phyloP scores from a whole-genome alignment of 495 filamentous ascomycete genomes.

The Daldinia childiae region DNA sequence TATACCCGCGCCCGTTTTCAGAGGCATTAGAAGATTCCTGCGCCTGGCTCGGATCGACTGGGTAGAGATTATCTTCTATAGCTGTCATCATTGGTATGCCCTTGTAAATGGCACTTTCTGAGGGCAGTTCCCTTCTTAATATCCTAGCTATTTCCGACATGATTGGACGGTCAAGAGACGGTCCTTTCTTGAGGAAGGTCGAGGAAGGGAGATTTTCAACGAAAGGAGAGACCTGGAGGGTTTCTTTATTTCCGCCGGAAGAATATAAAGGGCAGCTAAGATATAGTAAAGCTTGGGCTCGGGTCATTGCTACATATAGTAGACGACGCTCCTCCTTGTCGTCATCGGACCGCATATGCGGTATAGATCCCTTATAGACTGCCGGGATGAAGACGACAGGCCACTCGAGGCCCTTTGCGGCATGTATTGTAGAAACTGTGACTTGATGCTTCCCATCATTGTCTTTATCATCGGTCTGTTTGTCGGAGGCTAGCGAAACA shows the following conservation, averaged over 20 bases:
- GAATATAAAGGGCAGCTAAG: constrained; percentile 75
- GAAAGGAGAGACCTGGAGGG: constrained; percentile 54
- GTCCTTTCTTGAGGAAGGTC: constrained; percentile 54
- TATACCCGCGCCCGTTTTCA: constrained; percentile 3
- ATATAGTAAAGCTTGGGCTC: constrained; percentile 91
- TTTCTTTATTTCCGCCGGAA: constrained; percentile 46
- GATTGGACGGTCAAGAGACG: constrained; percentile 55
- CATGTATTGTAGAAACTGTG: constrained; percentile 96
- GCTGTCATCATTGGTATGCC: constrained; percentile 52
- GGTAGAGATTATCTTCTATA: constrained; percentile 53
- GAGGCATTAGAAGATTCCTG: constrained; percentile 17
- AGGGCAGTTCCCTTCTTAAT: constrained; percentile 51
- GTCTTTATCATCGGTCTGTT: constrained; percentile 67
- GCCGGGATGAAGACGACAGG: constrained; percentile 95
- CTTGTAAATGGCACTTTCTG: constrained; percentile 52
- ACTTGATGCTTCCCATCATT: constrained; percentile 71
- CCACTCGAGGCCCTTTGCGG: constrained; percentile 97
- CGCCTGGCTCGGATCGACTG: constrained; percentile 49
- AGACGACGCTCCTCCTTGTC: constrained; percentile 88
- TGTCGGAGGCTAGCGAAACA: constrained; percentile 83
- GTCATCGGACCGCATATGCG: constrained; percentile 92
- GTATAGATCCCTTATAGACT: constrained; percentile 90
- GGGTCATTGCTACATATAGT: constrained; percentile 97
- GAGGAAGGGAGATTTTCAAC: constrained; percentile 46
- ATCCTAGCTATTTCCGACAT: constrained; percentile 54